These are phyloP conservation scores for Geosmithia putterillii DNA, from an alignment of 2,329 filamentous ascomycete species.

Conservation along the genomic window DNA sequence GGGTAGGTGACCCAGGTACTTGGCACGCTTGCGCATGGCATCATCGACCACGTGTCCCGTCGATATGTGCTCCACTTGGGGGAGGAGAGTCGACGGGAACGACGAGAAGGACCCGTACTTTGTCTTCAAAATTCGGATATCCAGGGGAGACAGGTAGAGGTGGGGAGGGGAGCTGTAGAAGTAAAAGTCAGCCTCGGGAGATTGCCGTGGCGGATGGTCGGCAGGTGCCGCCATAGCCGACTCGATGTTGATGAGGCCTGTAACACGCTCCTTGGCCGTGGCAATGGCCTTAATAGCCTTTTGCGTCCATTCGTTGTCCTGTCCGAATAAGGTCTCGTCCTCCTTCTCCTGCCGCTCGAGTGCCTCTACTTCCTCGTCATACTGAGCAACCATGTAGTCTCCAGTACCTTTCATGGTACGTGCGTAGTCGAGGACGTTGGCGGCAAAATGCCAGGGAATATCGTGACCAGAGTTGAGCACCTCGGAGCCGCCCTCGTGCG, in stretches of 20 bases:
- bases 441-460: slow-evolving; percentile 89
- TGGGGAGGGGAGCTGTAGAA: slow-evolving; percentile 85
- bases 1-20: slow-evolving; percentile 78
- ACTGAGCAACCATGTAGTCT: slow-evolving; percentile 76
- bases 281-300: slow-evolving; percentile 68
- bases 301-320: slow-evolving; percentile 85
- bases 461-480: slow-evolving; percentile 57
- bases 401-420: slow-evolving; percentile 89
- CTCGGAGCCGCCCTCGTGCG: slow-evolving; percentile 65
- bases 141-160: slow-evolving; percentile 78
- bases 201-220: slow-evolving; percentile 10
- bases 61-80: slow-evolving; percentile 79
- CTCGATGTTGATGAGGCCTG: slow-evolving; percentile 24
- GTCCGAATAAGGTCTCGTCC: slow-evolving; percentile 82
- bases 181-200: slow-evolving; percentile 48
- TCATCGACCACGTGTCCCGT: slow-evolving; percentile 83
- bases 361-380: slow-evolving; percentile 64
- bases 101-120: slow-evolving; percentile 73
- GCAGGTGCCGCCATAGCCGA: background rate
- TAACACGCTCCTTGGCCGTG: slow-evolving; percentile 63
- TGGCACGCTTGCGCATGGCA: slow-evolving; percentile 67
- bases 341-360: slow-evolving; percentile 69
- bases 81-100: slow-evolving; percentile 78
- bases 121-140: slow-evolving; percentile 84
- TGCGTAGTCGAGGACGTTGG: slow-evolving; percentile 88